Evolutionary conservation across 768 basidiomycete species (phyloP).

Genomic region (Tylopilus sp.): DNA sequence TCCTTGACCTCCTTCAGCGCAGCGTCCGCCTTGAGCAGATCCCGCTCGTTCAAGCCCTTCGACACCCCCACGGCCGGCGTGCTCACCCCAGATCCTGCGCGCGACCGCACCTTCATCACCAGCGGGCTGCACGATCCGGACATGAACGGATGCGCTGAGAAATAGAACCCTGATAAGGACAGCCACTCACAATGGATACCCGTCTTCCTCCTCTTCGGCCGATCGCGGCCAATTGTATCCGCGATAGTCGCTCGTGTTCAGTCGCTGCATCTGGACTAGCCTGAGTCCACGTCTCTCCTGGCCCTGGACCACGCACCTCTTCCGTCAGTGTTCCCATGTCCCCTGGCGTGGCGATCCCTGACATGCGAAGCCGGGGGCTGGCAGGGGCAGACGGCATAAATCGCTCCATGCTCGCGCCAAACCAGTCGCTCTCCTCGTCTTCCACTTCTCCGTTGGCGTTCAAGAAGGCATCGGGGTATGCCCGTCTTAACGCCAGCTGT

Average conservation of each 20-base stretch:
- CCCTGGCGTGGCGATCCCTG: conserved; percentile 86
- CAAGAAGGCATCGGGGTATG: conserved; percentile 93
- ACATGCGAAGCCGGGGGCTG: conserved; percentile 72
- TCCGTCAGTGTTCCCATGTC: conserved; percentile 89
- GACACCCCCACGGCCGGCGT: conserved; percentile 85
- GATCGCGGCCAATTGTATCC: conserved; percentile 52
- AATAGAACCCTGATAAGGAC: conserved; percentile 12
- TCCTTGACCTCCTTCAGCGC: conserved; percentile 50
- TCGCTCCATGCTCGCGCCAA: conserved; percentile 58
- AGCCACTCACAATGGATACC: conserved; percentile 76
- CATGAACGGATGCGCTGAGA: conserved; percentile 4
- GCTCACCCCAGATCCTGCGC: conserved; percentile 73
- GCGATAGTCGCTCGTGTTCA: conserved; percentile 84
- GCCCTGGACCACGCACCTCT: conserved; percentile 47
- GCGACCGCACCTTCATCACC: conserved; percentile 86
- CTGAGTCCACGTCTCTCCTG: not conserved
- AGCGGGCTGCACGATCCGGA: conserved; percentile 54
- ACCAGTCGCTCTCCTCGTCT: conserved; percentile 38
- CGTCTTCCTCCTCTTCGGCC: conserved; percentile 83
- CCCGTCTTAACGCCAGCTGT: conserved; percentile 85
- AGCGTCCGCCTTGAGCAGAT: conserved; percentile 83
- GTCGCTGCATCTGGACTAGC: conserved; percentile 68
- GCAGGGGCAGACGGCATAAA: conserved; percentile 79
- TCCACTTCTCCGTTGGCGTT: conserved; percentile 51
- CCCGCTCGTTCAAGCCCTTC: conserved; percentile 81